phyloP scores from a whole-genome alignment of 768 basidiomycete genomes.

The Tricholoma terreum region DNA sequence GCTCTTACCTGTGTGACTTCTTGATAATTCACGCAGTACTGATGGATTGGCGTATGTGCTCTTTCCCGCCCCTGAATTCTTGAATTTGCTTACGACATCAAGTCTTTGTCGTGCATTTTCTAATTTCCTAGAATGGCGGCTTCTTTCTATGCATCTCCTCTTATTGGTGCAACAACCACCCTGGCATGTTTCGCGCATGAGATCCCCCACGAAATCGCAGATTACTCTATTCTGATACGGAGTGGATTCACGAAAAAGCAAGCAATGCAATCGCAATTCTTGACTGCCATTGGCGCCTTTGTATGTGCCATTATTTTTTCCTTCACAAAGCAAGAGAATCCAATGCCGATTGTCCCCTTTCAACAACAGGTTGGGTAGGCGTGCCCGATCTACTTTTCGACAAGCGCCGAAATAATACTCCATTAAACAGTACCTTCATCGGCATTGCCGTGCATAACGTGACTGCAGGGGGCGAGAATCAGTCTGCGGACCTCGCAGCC shows the following conservation, averaged over 20 bases:
- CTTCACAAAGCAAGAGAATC: slow-evolving; percentile 4
- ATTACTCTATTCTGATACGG: slow-evolving; percentile 88
- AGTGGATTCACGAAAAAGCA: slow-evolving; percentile 89
- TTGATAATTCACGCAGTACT: slow-evolving; percentile 49
- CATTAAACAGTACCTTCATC: slow-evolving; percentile 67
- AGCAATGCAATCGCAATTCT: slow-evolving; percentile 91
- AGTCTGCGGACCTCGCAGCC: slow-evolving; percentile 62
- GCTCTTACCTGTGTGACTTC: slow-evolving; percentile 8
- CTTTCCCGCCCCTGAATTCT: background rate
- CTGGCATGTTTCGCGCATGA: slow-evolving; percentile 94
- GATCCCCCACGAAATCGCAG: slow-evolving; percentile 96
- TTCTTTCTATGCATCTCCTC: slow-evolving; percentile 93
- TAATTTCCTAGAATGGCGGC: slow-evolving; percentile 72
- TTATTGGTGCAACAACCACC: slow-evolving; percentile 93
- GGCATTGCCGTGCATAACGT: slow-evolving; percentile 82
- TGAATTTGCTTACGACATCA: background rate
- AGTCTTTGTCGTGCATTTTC: background rate
- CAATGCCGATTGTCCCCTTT: slow-evolving; percentile 10
- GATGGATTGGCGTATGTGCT: slow-evolving; percentile 76
- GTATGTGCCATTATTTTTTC: slow-evolving; percentile 47
- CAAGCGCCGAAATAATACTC: slow-evolving; percentile 16
- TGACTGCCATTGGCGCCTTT: slow-evolving; percentile 91
- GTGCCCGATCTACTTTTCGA: background rate
- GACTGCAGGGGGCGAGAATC: slow-evolving; percentile 43
- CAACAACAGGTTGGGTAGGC: slow-evolving; percentile 40